phyloP scores from a whole-genome alignment of 805 yeast genomes.

The Lachancea lanzarotensis region DNA sequence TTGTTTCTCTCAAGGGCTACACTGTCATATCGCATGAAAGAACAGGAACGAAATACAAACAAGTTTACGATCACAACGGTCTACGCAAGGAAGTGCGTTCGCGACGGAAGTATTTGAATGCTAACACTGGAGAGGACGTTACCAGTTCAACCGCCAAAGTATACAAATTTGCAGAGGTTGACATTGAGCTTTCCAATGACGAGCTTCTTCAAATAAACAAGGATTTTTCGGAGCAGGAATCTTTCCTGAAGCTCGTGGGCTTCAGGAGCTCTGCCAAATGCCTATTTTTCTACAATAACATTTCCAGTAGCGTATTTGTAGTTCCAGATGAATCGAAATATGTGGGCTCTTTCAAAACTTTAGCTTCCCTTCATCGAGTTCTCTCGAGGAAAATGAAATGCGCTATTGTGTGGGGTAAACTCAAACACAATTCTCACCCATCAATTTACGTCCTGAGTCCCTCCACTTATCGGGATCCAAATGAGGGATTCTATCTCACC shows the following conservation, averaged over 20 bases:
- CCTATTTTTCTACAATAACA: slow-evolving; percentile 45
- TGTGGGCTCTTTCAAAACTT: slow-evolving; percentile 58
- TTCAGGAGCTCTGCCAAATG: slow-evolving; percentile 44
- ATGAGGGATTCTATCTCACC: slow-evolving; percentile 69
- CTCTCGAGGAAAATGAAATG: slow-evolving; percentile 45
- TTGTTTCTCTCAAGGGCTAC: slow-evolving; percentile 67
- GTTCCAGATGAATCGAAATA: slow-evolving; percentile 58
- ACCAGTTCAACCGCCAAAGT: slow-evolving; percentile 33
- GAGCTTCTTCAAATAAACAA: slow-evolving; percentile 32
- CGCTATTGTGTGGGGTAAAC: slow-evolving; percentile 70
- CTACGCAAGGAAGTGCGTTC: slow-evolving; percentile 46
- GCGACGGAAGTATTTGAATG: slow-evolving; percentile 35
- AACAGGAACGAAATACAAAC: slow-evolving; percentile 39
- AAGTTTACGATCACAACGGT: slow-evolving; percentile 50
- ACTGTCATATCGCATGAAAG: slow-evolving; percentile 52
- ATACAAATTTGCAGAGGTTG: slow-evolving; percentile 43
- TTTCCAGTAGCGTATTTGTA: slow-evolving; percentile 52
- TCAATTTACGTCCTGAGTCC: slow-evolving; percentile 54
- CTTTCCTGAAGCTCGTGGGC: slow-evolving; percentile 61
- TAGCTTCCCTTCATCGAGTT: slow-evolving; percentile 60
- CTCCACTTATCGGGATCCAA: slow-evolving; percentile 29
- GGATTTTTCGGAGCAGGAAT: slow-evolving; percentile 33
- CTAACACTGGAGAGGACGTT: slow-evolving; percentile 41
- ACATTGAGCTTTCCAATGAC: slow-evolving; percentile 35
- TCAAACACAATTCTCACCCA: slow-evolving; percentile 49